phyloP scores from a whole-genome alignment of 805 yeast genomes.

The Yamadazyma insecticola region DNA sequence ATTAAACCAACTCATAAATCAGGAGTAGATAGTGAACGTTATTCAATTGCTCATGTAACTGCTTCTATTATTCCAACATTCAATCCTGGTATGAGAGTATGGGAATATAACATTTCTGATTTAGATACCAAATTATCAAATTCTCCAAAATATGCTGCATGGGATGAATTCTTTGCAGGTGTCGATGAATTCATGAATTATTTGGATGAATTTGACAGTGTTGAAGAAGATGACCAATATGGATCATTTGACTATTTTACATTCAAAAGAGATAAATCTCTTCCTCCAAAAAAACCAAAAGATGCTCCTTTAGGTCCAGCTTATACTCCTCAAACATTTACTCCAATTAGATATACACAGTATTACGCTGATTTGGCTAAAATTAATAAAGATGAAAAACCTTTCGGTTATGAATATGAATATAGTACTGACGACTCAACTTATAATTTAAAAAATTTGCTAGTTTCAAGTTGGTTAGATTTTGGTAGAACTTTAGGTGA shows the following conservation, averaged over 20 bases:
- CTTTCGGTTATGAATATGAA: slow-evolving; percentile 59
- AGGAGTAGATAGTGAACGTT: slow-evolving; percentile 49
- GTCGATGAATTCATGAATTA: slow-evolving; percentile 33
- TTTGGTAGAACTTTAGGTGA: slow-evolving; percentile 51
- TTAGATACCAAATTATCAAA: slow-evolving; percentile 22
- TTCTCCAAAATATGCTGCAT: slow-evolving; percentile 36
- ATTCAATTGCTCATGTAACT: slow-evolving; percentile 63
- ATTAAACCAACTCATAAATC: slow-evolving; percentile 42
- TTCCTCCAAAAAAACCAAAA: slow-evolving; percentile 57
- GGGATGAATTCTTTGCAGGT: slow-evolving; percentile 55
- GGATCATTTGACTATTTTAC: slow-evolving; percentile 7
- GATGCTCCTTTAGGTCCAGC: slow-evolving; percentile 67
- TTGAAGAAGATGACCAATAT: slow-evolving; percentile 13
- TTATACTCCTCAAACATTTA: slow-evolving; percentile 61
- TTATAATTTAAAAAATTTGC: slow-evolving; percentile 49
- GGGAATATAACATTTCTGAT: slow-evolving; percentile 78
- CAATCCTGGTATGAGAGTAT: slow-evolving; percentile 76
- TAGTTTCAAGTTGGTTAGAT: slow-evolving; percentile 60
- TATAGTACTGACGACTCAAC: slow-evolving; percentile 62
- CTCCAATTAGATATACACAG: slow-evolving; percentile 71
- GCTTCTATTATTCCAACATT: slow-evolving; percentile 81
- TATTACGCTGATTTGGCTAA: slow-evolving; percentile 61
- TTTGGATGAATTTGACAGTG: slow-evolving; percentile 23
- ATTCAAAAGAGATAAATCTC: slow-evolving; percentile 49
- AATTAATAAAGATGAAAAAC: slow-evolving; percentile 40